Base-by-base conservation (phyloP, 176 grass and related monocot species). In the Coix lacrymajobi region DNA sequence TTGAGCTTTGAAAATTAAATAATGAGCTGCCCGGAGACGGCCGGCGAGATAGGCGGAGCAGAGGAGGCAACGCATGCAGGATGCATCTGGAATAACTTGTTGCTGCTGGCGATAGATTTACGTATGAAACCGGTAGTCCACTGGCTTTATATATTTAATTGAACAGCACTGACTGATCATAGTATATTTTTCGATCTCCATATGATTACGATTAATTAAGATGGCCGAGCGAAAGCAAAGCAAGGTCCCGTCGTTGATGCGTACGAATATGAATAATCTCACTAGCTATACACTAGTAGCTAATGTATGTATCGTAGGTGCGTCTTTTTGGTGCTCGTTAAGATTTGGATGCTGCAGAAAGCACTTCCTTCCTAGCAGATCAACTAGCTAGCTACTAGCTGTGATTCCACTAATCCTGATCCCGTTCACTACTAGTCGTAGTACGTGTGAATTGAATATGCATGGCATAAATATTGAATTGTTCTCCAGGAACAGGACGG, bases 241-340 rank as follows among this genome's bases (percentile, higher is more conserved):
- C 11, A 43, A 58, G n/a, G 70, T 65, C 5, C n/a, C 8, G 16
- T 6, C 33, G 11, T 17, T 45, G n/a, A 34, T 54, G 54, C 56
- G 31, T 30, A 41, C 8, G 56, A 62, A 78, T 78, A 78, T 31
- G 75, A 62, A 78, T 78, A 77, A 62, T 77, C 34, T 36, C 10
- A 17, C 52, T 56, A 24, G 22, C 49, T 22, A 33, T 9, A 60
- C 4, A 24, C 62, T 16, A 16, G n/a, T 76, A 34, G 39, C 22
- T 19, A 4, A 51, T 15, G 78, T n/a, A n/a, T n/a, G n/a, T n/a
- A n/a, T n/a, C n/a, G n/a, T 49, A 67, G 40, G 30, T 26, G 56
- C 69, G n/a, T 39, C 78, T 81, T 79, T 83, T 57, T 73, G 57
- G 25, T 88, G 31, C 74, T 73, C 62, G 67, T 84, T 66, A 88